Evolutionary conservation across 257 asterid genomes (phyloP), one percentile per base, ranked within the genome.

Genomic region (Linaria vulgaris): DNA sequence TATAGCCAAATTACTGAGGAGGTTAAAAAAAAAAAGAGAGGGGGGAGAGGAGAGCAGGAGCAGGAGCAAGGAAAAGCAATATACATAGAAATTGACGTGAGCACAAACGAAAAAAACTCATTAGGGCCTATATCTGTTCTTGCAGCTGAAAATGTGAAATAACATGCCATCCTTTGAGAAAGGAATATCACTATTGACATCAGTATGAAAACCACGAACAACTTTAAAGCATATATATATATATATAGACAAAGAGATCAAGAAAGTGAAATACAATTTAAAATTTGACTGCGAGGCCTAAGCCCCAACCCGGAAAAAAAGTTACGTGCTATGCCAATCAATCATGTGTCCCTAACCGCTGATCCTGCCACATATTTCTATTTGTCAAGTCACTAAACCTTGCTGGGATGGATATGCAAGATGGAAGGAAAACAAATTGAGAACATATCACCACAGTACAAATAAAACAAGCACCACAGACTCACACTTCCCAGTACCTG

Each of bases 401-500:
- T 38, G 45, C 43, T 25, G 59, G 46, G 68, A 52, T 27, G 46
- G 68, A 52, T 27, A 50, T 27, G 45, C 48, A 47, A 31, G 54
- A 37, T 41, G 60, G 54, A 45, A 37, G 34, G 46, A 17, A 58
- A 45, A 59, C 38, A 47, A 23, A 58, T 13, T 52, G 25, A 38
- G 41, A 45, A 23, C 10, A 38, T 56, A 44, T 37, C 44, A 19
- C 9, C 38, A 55, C 31, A 62, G 17, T 27, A 44, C 16, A 64
- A 6, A 19, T 23, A 23, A 14, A 39, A 21, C 31, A 68, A 52
- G 63, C 51, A 52, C 55, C 43, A 34, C 46, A 59, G 47, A 20
- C 37, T 72, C 9, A 48, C n/a, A 31, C 52, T 59, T 20, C 48
- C 56, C 46, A 17, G 37, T 80, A 89, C 98, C 96, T 85, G 95